Percentiles rank a stretch among this genome's conserved stretches.
These are phyloP conservation scores for Clohesyomyces aquaticus DNA, from an alignment of 495 filamentous ascomycete genomes.

Conservation along the genomic window DNA sequence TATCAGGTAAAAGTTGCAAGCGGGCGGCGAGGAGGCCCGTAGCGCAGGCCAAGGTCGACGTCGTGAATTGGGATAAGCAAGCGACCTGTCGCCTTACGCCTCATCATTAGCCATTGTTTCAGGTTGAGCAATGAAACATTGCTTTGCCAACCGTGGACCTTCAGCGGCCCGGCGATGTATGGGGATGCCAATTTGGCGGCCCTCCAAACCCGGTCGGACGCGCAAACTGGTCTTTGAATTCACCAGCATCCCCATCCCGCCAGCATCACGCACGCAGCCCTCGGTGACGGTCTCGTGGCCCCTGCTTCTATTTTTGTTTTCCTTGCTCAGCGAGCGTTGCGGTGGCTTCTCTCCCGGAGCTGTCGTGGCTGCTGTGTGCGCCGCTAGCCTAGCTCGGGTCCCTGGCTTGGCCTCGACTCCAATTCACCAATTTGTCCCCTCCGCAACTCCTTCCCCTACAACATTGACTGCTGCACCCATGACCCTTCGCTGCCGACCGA, in stretches of 20 bases:
- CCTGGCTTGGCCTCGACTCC: constrained; percentile 14
- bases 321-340: constrained; percentile 12
- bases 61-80: neutral
- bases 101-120: constrained; percentile 28
- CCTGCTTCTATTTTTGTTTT: constrained; percentile 7
- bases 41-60: neutral
- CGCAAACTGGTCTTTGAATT: no score
- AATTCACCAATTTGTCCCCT: constrained; percentile 27
- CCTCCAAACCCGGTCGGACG: no score
- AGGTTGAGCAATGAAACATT: constrained; percentile 31
- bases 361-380: constrained; percentile 19
- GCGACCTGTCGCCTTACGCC: neutral
- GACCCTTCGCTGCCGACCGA: neutral
- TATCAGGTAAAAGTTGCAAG: neutral
- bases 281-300: neutral
- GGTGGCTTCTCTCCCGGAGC: no score
- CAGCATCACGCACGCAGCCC: neutral
- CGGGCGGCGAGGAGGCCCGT: neutral
- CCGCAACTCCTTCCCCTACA: constrained; percentile 7
- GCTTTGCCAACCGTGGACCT: neutral
- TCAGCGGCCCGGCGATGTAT: neutral
- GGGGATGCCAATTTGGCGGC: neutral
- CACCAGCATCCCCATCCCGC: no score
- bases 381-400: constrained; percentile 11
- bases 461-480: constrained; percentile 9